Evolutionary conservation across 116 monocot species (phyloP), one percentile per base, ranked within the genome.

Genomic region (Iris pallida): DNA sequence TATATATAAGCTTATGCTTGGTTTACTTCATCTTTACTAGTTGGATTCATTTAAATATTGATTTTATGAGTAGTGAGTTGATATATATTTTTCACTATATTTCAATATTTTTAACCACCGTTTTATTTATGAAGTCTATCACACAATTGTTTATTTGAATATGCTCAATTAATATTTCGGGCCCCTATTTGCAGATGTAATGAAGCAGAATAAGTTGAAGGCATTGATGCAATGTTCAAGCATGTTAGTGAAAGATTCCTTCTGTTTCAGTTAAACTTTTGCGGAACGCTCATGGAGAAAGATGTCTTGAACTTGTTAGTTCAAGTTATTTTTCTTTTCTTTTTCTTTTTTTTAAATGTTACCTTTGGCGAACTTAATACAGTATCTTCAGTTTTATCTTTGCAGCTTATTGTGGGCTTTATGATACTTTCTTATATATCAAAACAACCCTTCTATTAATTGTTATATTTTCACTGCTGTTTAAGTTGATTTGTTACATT

Each of bases 131-230:
- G 42, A 16, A 61, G 20, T 9, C 20, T 44, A 43, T 44, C 5
- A 15, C 12, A 5, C 6, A 2, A 30, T 10, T 20, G 4, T 61
- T 42, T n/a, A 5, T 11, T 11, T 3, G 14, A 15, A 61, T 61
- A 7, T 44, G 44, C 58, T 8, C n/a, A 14, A 61, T 61, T 61
- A 15, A 61, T 44, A 43, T 61, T 44, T 61, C 6, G 14, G 15
- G 7, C 61, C 61, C 15, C 44, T 40, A 60, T 20, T 61, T 61
- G 61, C 61, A 61, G 61, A 61, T 61, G 61, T 61, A 61, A 61
- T 61, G 61, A 61, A 61, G 61, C 61, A 61, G 61, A 8, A 61
- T 61, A 61, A 44, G 14, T 44, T 42, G 43, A 61, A 41, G 44
- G n/a, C 61, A 43, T 43, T 45, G 18, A 61, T 61, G 61, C 30